Conservation (phyloP, 2,329 filamentous ascomycete genomes). For the Claviceps capensis region DNA sequence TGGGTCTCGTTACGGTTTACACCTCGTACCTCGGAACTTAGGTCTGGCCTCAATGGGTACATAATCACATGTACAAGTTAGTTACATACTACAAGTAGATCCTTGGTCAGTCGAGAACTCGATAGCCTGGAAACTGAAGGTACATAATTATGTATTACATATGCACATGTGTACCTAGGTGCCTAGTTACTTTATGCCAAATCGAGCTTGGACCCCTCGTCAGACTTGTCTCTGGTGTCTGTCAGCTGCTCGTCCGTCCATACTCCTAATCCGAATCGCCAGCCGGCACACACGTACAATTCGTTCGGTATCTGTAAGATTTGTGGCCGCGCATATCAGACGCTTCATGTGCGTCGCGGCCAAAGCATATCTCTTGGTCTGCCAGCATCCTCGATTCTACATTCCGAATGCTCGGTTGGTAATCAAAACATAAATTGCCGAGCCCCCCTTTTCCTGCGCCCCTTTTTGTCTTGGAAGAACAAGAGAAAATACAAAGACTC, state of each 20-base stretch:
- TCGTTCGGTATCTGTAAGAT: not conserved
- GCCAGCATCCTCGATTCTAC: not conserved
- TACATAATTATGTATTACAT: no score
- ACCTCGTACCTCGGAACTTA: no score
- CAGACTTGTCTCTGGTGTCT: no score
- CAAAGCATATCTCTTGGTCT: not conserved
- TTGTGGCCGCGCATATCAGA: not conserved
- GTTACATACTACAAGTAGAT: no score
- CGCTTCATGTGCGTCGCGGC: not conserved
- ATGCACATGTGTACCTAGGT: no score
- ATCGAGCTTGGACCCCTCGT: no score
- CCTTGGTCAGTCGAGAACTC: not conserved
- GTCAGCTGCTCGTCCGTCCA: no score
- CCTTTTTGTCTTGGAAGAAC: not conserved
- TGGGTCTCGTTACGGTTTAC: no score
- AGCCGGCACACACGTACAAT: not conserved
- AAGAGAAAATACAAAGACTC: not conserved
- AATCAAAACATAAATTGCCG: not conserved
- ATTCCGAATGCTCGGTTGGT: not conserved
- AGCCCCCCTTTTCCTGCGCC: not conserved
- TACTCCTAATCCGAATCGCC: no score
- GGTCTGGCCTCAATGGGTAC: no score
- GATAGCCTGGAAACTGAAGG: not conserved
- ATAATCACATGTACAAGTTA: no score
- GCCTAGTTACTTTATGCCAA: no score